Evolutionary conservation across 106 monocot genomes (phyloP).

Genomic region (Dioscorea dumetorum): DNA sequence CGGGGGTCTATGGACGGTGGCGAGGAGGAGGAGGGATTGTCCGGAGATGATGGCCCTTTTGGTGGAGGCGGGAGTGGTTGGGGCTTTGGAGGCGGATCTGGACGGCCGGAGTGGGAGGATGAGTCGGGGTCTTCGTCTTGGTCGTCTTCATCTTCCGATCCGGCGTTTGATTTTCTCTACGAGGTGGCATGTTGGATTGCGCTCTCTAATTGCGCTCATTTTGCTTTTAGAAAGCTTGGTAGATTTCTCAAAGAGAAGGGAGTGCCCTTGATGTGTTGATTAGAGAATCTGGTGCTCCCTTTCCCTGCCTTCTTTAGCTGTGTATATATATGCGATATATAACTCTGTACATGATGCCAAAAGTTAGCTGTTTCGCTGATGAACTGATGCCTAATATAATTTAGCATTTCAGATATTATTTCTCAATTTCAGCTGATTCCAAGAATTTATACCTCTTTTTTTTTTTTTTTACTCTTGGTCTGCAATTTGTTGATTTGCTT

Average conservation of each 20-base stretch:
- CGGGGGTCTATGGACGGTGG: slow-evolving; percentile 15
- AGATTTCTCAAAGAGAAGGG: slow-evolving; percentile 35
- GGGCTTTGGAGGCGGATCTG: slow-evolving; percentile 8
- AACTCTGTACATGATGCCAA: not conserved
- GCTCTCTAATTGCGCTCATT: slow-evolving; percentile 65
- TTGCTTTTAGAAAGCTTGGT: slow-evolving; percentile 49
- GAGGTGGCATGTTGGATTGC: slow-evolving; percentile 51
- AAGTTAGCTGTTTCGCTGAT: not conserved
- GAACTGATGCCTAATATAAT: no score
- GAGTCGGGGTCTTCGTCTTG: not conserved
- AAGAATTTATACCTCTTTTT: no score
- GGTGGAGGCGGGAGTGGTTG: slow-evolving; percentile 18
- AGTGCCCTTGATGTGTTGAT: slow-evolving; percentile 26
- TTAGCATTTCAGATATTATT: no score
- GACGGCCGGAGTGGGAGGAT: slow-evolving; percentile 21
- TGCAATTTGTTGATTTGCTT: no score
- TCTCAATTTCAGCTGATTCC: no score
- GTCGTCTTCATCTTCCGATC: slow-evolving; percentile 26
- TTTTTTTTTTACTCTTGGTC: no score
- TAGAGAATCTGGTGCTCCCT: not conserved
- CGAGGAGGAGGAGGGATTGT: slow-evolving; percentile 26
- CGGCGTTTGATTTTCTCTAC: slow-evolving; percentile 61
- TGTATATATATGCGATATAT: not conserved
- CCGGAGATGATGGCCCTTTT: slow-evolving; percentile 24
- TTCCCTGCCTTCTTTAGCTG: not conserved